A percentile compares a stretch with the other conserved stretches of the same genome.
Evolutionary conservation across 345 rosid genomes (phyloP).

Genomic region (Linum tenue): DNA sequence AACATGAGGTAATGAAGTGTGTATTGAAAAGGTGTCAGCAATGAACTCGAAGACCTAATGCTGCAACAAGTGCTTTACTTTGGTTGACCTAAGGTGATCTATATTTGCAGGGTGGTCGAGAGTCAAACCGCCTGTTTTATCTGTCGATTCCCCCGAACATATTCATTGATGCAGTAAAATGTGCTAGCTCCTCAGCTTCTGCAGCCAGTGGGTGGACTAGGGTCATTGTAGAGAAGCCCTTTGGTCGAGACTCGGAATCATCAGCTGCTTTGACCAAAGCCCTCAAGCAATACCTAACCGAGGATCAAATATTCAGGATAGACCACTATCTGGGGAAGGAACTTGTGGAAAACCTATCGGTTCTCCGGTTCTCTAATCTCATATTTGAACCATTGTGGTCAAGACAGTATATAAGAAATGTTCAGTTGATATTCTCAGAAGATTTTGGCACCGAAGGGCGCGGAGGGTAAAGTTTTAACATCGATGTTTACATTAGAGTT

Average conservation of each 20-base stretch:
- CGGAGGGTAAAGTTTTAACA: slow-evolving; percentile 60
- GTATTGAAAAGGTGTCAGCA: too few relatives aligned
- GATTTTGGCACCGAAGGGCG: slow-evolving; percentile 99
- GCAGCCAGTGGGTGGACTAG: slow-evolving; percentile 92
- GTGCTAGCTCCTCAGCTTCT: slow-evolving; percentile 85
- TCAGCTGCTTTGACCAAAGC: slow-evolving; percentile 83
- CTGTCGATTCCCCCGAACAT: slow-evolving; percentile 93
- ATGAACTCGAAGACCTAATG: background rate
- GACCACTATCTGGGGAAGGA: slow-evolving; percentile 98
- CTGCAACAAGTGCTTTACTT: slow-evolving; percentile 7
- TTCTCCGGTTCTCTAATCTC: slow-evolving; percentile 94
- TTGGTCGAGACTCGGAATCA: slow-evolving; percentile 92
- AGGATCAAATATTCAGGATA: slow-evolving; percentile 96
- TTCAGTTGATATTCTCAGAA: slow-evolving; percentile 87
- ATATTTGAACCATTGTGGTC: slow-evolving; percentile 95
- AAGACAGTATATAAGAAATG: slow-evolving; percentile 82
- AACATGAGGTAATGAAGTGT: slow-evolving; percentile 60
- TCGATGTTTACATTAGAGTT: too few relatives aligned
- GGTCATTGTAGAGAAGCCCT: slow-evolving; percentile 98
- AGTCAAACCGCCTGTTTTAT: slow-evolving; percentile 89
- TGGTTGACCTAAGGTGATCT: slow-evolving; percentile 36
- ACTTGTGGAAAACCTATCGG: slow-evolving; percentile 88
- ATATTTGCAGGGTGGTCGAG: slow-evolving; percentile 53
- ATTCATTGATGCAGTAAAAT: slow-evolving; percentile 82
- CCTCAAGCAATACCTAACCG: slow-evolving; percentile 64